Conservation (phyloP, 768 basidiomycete genomes). For the Tulasnella sp. region DNA sequence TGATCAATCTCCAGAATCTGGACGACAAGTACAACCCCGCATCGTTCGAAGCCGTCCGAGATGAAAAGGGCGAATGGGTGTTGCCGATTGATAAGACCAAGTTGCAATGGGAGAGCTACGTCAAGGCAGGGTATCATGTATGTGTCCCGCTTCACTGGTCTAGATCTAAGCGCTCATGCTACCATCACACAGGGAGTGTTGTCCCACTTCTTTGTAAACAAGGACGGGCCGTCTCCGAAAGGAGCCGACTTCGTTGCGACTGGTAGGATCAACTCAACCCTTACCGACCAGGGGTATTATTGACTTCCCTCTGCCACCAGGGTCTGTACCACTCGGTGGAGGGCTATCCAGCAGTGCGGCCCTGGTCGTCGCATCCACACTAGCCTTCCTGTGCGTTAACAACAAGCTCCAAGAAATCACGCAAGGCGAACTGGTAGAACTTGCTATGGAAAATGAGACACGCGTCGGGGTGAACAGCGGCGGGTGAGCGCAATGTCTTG, state of each 20-base stretch:
- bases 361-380: constrained; percentile 77
- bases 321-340: constrained; percentile 66
- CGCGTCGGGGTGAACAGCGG: constrained; percentile 73
- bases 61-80: constrained; percentile 40
- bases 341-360: constrained; percentile 83
- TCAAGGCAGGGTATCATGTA: constrained; percentile 77
- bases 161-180: background rate
- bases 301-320: background rate
- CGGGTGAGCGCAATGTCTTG: constrained; percentile 37
- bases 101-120: constrained; percentile 75
- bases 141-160: constrained; percentile 23
- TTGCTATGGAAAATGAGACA: constrained; percentile 76
- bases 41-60: constrained; percentile 43
- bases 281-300: background rate
- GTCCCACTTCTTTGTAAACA: constrained; percentile 41
- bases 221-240: constrained; percentile 29
- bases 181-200: constrained; percentile 31
- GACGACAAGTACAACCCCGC: constrained; percentile 46
- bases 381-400: constrained; percentile 69
- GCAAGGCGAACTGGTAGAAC: constrained; percentile 61
- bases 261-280: constrained; percentile 31
- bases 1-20: constrained; percentile 25
- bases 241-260: constrained; percentile 65
- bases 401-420: constrained; percentile 42
- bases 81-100: constrained; percentile 59